Conservation (phyloP, 441 rosid species). For the Bruguiera hainesii region DNA sequence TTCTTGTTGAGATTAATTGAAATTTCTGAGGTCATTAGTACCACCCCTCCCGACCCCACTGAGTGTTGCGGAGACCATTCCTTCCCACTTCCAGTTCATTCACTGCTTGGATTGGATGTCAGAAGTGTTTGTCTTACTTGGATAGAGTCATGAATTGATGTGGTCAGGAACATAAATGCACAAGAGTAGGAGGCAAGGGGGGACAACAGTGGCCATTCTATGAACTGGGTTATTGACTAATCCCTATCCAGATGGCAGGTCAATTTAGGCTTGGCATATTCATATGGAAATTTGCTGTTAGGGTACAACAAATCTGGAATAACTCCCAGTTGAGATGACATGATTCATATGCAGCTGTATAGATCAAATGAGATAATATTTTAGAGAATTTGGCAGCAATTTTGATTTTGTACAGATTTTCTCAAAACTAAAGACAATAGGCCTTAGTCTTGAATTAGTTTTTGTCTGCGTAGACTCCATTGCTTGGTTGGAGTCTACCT, state of each 20-base stretch:
- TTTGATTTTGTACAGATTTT: background rate
- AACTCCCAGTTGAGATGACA: too few relatives aligned
- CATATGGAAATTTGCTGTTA: too few relatives aligned
- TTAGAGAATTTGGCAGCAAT: too few relatives aligned
- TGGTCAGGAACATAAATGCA: background rate
- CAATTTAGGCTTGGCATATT: too few relatives aligned
- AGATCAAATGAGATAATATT: too few relatives aligned
- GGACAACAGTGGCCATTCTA: too few relatives aligned
- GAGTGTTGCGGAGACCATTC: background rate
- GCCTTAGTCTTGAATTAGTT: background rate
- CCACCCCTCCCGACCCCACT: background rate
- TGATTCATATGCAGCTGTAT: too few relatives aligned
- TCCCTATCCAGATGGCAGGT: too few relatives aligned
- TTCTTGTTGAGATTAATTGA: conserved; percentile 1
- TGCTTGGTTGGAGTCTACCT: background rate
- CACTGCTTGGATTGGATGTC: background rate
- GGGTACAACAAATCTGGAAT: too few relatives aligned
- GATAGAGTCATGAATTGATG: background rate
- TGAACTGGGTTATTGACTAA: too few relatives aligned
- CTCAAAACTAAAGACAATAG: background rate
- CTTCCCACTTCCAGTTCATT: background rate
- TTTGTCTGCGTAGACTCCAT: background rate
- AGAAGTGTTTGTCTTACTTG: background rate
- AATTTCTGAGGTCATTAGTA: background rate
- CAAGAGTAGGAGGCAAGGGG: background rate